Conservation (phyloP, 2,329 filamentous ascomycete species). For the Ceratocystis diversiconidia region DNA sequence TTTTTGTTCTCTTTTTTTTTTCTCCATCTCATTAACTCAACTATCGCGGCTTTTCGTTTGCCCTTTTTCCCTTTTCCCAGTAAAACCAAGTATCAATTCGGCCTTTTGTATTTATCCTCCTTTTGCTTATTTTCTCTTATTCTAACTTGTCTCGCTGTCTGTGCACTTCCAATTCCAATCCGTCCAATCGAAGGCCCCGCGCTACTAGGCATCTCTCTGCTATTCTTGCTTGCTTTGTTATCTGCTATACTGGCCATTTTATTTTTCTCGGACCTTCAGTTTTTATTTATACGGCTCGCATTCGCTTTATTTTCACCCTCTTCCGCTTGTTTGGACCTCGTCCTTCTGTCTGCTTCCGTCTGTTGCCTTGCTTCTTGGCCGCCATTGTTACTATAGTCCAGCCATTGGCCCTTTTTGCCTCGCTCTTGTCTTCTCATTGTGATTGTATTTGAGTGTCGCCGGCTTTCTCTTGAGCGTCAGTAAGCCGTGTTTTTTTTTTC, state of each 20-base stretch:
- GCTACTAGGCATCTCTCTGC: background rate
- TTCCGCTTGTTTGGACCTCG: background rate
- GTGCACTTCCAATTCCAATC: background rate
- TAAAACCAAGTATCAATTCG: too few relatives aligned
- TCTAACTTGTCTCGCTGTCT: background rate
- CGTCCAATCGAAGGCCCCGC: conserved; percentile 4
- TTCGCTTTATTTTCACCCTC: background rate
- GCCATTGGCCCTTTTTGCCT: background rate
- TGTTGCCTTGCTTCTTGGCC: background rate
- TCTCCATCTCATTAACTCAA: background rate
- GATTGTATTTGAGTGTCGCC: background rate
- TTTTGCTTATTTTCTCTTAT: too few relatives aligned
- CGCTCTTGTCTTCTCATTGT: background rate
- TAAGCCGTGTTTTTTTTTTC: background rate
- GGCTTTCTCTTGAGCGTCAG: background rate
- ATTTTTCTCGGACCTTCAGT: background rate
- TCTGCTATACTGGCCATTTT: background rate
- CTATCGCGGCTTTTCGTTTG: too few relatives aligned
- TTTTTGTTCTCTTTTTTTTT: background rate
- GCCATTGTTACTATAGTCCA: background rate
- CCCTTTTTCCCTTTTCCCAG: too few relatives aligned
- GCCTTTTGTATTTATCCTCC: too few relatives aligned
- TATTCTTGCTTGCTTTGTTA: background rate
- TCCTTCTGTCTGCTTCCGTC: background rate
- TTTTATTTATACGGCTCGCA: background rate